These are phyloP conservation scores for Triadica sebifera DNA, from an alignment of 345 rosid genomes.

Conservation along the genomic window DNA sequence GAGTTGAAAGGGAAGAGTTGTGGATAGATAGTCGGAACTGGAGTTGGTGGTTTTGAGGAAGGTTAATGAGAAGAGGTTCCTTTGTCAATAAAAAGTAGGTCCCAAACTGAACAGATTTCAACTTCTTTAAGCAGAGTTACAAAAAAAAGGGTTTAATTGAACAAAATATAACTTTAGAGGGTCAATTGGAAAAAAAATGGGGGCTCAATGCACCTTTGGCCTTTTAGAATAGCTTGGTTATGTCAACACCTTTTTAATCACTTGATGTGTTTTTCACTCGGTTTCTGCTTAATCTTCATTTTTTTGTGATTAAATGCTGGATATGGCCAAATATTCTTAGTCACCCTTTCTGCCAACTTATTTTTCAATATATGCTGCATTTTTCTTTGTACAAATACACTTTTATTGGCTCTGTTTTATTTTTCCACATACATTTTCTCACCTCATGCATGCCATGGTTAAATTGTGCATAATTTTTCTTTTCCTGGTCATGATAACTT, in stretches of 20 bases:
- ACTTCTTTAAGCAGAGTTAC: no score
- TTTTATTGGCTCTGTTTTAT: background rate
- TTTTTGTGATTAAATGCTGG: background rate
- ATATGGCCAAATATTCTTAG: background rate
- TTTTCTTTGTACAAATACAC: background rate
- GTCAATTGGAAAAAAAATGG: no score
- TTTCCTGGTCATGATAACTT: background rate
- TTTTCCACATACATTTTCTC: background rate
- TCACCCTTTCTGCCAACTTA: background rate
- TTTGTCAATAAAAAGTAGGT: no score
- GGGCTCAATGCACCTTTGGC: no score
- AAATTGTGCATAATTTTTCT: background rate
- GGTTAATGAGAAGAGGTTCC: no score
- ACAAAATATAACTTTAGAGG: no score
- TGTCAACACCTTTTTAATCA: background rate
- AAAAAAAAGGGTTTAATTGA: no score
- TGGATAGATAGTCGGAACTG: no score
- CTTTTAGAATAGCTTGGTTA: background rate
- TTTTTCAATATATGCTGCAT: background rate
- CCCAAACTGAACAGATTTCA: no score
- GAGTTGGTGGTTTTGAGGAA: no score
- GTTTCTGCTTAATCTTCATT: background rate
- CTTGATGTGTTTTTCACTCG: background rate
- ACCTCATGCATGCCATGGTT: background rate
- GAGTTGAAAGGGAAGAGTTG: no score